Base-by-base conservation (phyloP, 805 yeast genomes). In the Wickerhamiella slavikovae region DNA sequence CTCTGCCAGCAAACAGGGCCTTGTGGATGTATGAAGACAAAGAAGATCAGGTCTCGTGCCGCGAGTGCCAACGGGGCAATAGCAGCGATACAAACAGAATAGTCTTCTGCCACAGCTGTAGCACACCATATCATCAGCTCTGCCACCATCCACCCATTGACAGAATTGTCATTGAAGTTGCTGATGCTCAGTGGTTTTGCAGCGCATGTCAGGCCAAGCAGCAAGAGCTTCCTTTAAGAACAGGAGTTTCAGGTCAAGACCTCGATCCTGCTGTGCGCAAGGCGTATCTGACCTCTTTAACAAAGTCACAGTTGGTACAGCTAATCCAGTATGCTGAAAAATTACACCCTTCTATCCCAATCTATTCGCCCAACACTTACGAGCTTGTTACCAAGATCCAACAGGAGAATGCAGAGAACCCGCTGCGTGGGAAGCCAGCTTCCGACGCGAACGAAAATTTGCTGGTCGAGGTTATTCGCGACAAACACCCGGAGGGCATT, bases 111-210 rank as follows among this genome's bases (percentile, higher is more conserved):
- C 52, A 49, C 34, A 54, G 52, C 29, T 60, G 62, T 44, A 40
- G 44, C 20, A 47, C 51, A 12, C 55, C 58, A 2, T 55, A 49
- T 35, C 60, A 55, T 25, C 55, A 55, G 31, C 41, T 52, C 17
- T 55, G 60, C 34, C 60, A 55, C 37, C 41, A 40, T 15, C 61
- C 61, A 10, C 49, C 46, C 8, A 51, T 55, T 13, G 60, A 54
- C 28, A 38, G 55, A 5, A 41, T 52, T 9, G 52, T 47, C 17
- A 52, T 55, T 11, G 57, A 54, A 16, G 52, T 54, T 11, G 52
- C 53, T 1, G 60, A 54, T 28, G 54, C 55, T 4, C 49, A 50
- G 35, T 55, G 58, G 58, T 54, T 47, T 36, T 55, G 60, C 37
- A 41, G 41, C 29, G 45, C 51, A 27, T 55, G 59, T 31, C 49